phyloP scores from a whole-genome alignment of 768 basidiomycete species.

The Serendipita indica region DNA sequence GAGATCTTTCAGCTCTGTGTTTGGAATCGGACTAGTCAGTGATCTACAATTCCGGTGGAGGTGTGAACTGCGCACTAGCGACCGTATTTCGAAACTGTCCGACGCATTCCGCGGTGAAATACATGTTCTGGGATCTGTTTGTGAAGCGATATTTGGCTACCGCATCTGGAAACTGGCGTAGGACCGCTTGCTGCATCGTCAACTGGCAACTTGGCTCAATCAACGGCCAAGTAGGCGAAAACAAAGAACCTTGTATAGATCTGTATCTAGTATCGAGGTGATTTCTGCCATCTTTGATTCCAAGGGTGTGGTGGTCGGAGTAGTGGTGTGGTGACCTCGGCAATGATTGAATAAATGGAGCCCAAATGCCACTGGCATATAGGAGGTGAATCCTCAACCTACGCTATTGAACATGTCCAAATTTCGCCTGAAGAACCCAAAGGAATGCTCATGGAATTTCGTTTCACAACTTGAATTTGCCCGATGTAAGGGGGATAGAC shows the following conservation, averaged over 20 bases:
- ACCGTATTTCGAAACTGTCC: conserved; percentile 42
- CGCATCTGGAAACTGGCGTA: conserved; percentile 58
- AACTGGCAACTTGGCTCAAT: conserved; percentile 33
- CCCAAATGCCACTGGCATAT: no score
- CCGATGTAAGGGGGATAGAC: no score
- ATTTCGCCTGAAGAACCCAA: no score
- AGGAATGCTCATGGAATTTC: no score
- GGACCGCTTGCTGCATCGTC: conserved; percentile 90
- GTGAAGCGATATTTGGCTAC: conserved; percentile 66
- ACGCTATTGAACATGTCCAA: no score
- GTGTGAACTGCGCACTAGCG: conserved; percentile 35
- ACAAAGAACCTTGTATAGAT: conserved; percentile 69
- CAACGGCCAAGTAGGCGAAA: background rate
- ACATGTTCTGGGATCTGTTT: conserved; percentile 49
- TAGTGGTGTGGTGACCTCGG: no score
- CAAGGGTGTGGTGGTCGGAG: no score
- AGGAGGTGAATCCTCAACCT: no score
- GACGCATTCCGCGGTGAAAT: conserved; percentile 53
- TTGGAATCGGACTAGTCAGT: background rate
- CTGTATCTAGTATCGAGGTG: conserved; percentile 72
- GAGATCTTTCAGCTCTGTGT: conserved; percentile 53
- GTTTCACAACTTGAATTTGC: no score
- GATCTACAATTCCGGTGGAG: conserved; percentile 5
- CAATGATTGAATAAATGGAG: no score
- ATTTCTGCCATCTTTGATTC: conserved; percentile 3